Percentiles rank a stretch among this genome's conserved stretches.
These are phyloP conservation scores for Coemansia sp. DNA, from an alignment of 192 early-diverging fungal species.

Conservation along the genomic window DNA sequence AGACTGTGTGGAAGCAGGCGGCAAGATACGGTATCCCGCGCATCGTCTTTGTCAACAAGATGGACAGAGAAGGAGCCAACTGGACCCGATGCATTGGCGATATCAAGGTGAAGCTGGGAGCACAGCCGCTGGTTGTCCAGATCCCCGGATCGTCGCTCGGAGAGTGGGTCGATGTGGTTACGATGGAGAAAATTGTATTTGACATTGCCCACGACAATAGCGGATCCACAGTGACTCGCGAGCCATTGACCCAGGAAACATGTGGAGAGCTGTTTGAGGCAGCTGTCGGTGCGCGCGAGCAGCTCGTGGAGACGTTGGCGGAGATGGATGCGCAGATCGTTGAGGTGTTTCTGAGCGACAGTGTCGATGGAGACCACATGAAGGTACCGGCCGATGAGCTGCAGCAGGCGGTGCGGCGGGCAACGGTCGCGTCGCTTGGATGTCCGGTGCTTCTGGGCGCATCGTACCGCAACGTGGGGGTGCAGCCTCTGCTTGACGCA, in stretches of 20 bases:
- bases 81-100: conserved; percentile 40
- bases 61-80: conserved; percentile 82
- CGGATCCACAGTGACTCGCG: conserved; percentile 23
- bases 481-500: conserved; percentile 91
- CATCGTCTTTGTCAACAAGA: conserved; percentile 92
- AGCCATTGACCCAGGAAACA: neutral
- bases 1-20: conserved; percentile 91
- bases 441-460: conserved; percentile 90
- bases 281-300: conserved; percentile 60
- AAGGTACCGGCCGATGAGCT: conserved; percentile 62
- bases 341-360: conserved; percentile 81
- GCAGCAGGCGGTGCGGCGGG: conserved; percentile 65
- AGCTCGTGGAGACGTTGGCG: conserved; percentile 78
- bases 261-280: conserved; percentile 46
- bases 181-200: conserved; percentile 55
- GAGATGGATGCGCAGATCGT: conserved; percentile 83
- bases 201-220: conserved; percentile 18
- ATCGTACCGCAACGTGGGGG: conserved; percentile 85
- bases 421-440: conserved; percentile 65
- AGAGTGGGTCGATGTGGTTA: conserved; percentile 73
- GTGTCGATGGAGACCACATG: conserved; percentile 72
- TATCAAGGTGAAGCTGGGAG: conserved; percentile 59
- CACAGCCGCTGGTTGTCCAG: conserved; percentile 70
- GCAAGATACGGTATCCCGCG: conserved; percentile 78
- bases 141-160: conserved; percentile 64